Conservation (phyloP, 129 eudicot genomes). For the Helianthus tuberosus region DNA sequence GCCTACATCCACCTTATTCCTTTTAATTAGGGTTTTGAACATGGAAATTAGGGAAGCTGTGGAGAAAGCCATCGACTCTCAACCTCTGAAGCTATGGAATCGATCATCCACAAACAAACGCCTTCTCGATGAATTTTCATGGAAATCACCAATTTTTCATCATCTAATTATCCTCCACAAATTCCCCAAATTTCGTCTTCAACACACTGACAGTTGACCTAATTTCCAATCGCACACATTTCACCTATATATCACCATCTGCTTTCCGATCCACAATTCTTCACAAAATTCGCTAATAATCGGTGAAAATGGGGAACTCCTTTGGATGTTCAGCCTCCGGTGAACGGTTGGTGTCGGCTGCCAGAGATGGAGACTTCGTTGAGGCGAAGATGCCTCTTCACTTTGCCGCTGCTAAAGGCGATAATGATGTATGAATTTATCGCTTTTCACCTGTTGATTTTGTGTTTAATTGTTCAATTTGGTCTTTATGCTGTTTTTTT, state of each 20-base stretch:
- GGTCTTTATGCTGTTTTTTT: background rate
- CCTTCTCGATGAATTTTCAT: no score
- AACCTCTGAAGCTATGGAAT: no score
- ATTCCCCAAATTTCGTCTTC: conserved; percentile 20
- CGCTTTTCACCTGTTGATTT: background rate
- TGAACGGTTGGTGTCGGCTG: conserved; percentile 93
- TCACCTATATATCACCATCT: background rate
- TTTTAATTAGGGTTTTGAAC: no score
- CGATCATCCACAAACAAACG: no score
- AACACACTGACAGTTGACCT: conserved; percentile 54
- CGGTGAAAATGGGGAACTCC: conserved; percentile 78
- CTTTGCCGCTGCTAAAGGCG: conserved; percentile 96
- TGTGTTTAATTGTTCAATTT: background rate
- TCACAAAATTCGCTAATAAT: background rate
- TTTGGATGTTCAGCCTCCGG: conserved; percentile 99
- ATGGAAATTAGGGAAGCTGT: no score
- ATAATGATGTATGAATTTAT: conserved; percentile 61
- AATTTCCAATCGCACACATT: conserved; percentile 38
- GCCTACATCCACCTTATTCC: no score
- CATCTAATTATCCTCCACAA: background rate
- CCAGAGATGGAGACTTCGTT: conserved; percentile 93
- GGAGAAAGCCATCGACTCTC: no score
- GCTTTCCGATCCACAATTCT: conserved; percentile 3
- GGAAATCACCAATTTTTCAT: conserved; percentile 17
- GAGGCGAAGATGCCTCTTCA: conserved; percentile 98